Evolutionary conservation across 2,329 filamentous ascomycete species (phyloP).

Genomic region (Sporothrix humicola): DNA sequence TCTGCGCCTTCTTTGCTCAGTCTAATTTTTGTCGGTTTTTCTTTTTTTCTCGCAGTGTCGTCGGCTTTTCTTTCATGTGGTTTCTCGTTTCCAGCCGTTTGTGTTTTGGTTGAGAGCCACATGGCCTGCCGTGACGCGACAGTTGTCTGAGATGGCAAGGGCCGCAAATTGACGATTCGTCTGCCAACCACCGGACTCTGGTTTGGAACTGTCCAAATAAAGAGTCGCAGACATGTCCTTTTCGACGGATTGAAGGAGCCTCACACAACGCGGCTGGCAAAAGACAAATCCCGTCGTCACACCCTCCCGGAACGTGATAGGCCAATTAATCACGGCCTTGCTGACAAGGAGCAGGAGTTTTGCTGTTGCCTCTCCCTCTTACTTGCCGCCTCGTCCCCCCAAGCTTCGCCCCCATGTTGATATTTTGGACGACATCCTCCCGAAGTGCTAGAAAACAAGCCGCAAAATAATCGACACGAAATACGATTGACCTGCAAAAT

Average conservation of each 20-base stretch:
- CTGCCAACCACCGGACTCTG: constrained; percentile 32
- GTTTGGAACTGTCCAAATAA: background rate
- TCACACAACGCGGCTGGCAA: constrained; percentile 29
- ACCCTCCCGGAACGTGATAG: background rate
- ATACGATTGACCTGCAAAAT: background rate
- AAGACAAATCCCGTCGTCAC: constrained; percentile 11
- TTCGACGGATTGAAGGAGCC: constrained; percentile 24
- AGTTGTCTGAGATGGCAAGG: background rate
- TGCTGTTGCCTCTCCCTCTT: background rate
- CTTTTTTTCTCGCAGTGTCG: background rate
- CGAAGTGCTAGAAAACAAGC: background rate
- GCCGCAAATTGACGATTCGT: constrained; percentile 19
- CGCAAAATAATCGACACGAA: background rate
- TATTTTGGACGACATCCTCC: background rate
- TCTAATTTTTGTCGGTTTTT: background rate
- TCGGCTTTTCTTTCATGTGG: background rate
- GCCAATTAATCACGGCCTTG: constrained; percentile 20
- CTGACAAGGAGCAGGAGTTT: background rate
- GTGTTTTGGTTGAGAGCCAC: constrained; percentile 14
- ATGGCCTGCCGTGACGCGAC: constrained; percentile 4
- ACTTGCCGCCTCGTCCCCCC: constrained; percentile 6
- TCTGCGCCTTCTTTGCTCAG: background rate
- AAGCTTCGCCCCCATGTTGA: background rate
- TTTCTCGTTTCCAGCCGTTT: background rate
- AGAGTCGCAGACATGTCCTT: background rate